Percentiles rank a stretch among this genome's conserved stretches.
phyloP scores from a whole-genome alignment of 192 early-diverging fungal species.

The Piromyces sp. region DNA sequence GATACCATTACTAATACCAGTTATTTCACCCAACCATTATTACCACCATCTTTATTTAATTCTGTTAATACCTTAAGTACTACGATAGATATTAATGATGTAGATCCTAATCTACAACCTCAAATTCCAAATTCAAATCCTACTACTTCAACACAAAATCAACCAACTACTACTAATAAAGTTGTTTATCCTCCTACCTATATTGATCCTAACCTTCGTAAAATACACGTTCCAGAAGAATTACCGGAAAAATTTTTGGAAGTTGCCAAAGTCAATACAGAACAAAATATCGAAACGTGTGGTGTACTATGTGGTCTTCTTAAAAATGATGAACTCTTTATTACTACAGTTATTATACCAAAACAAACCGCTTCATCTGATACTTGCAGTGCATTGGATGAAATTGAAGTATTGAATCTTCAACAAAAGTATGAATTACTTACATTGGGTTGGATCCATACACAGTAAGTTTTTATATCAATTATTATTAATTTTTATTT shows the following conservation, averaged over 20 bases:
- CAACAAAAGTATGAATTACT: slow-evolving; percentile 56
- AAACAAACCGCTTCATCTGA: slow-evolving; percentile 76
- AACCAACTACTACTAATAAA: background rate
- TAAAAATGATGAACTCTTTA: slow-evolving; percentile 31
- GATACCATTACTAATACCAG: no score
- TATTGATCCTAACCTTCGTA: slow-evolving; percentile 22
- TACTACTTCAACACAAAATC: background rate
- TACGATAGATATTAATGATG: no score
- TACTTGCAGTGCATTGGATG: slow-evolving; percentile 62
- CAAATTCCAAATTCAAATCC: no score
- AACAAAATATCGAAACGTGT: slow-evolving; percentile 70
- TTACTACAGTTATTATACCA: slow-evolving; percentile 72
- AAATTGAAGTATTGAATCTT: slow-evolving; percentile 66
- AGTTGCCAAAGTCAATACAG: slow-evolving; percentile 54
- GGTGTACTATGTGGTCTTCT: slow-evolving; percentile 64
- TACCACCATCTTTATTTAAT: no score
- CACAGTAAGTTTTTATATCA: background rate
- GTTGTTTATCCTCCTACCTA: background rate
- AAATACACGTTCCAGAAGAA: slow-evolving; percentile 40
- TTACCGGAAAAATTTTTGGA: slow-evolving; percentile 50
- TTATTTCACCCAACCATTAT: no score
- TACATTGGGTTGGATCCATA: slow-evolving; percentile 78
- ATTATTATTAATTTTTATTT: no score
- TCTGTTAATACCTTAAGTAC: no score
- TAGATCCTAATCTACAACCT: no score